Evolutionary conservation across 148 eudicot species (phyloP).

Genomic region (Nepenthes mirabilis): DNA sequence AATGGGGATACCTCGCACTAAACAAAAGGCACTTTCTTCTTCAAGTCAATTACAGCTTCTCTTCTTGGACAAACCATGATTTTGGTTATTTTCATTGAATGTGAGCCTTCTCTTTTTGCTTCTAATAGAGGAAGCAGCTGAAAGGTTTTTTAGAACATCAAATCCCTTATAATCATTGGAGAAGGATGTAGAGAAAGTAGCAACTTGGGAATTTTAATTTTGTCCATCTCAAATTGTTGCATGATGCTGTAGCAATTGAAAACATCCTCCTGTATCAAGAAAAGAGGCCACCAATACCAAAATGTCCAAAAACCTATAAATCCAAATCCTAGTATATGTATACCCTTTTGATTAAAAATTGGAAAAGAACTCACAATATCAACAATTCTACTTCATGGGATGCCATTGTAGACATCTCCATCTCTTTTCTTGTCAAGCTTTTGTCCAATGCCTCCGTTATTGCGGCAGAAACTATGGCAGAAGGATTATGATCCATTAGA

Average conservation of each 20-base stretch:
- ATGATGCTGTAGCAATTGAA: slow-evolving; percentile 31
- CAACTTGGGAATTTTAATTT: slow-evolving; percentile 2
- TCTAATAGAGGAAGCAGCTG: no score
- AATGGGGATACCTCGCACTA: no score
- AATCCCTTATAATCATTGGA: slow-evolving; percentile 1
- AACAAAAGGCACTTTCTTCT: no score
- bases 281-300: no score
- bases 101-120: no score
- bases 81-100: background rate
- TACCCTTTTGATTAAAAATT: background rate
- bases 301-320: no score
- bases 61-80: no score
- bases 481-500: slow-evolving; percentile 29
- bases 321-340: no score
- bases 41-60: no score
- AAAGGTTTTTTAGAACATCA: no score
- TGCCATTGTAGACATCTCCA: slow-evolving; percentile 22
- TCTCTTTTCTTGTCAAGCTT: slow-evolving; percentile 18
- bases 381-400: slow-evolving; percentile 10
- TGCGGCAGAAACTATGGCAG: slow-evolving; percentile 32
- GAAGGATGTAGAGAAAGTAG: slow-evolving; percentile 6
- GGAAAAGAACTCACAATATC: slow-evolving; percentile 18
- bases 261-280: slow-evolving; percentile 20
- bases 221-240: slow-evolving; percentile 5
- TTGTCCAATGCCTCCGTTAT: slow-evolving; percentile 28